These are phyloP conservation scores for Parietichytrium sp. DNA, from an alignment of 108 stramenopile genomes.

Conservation along the genomic window DNA sequence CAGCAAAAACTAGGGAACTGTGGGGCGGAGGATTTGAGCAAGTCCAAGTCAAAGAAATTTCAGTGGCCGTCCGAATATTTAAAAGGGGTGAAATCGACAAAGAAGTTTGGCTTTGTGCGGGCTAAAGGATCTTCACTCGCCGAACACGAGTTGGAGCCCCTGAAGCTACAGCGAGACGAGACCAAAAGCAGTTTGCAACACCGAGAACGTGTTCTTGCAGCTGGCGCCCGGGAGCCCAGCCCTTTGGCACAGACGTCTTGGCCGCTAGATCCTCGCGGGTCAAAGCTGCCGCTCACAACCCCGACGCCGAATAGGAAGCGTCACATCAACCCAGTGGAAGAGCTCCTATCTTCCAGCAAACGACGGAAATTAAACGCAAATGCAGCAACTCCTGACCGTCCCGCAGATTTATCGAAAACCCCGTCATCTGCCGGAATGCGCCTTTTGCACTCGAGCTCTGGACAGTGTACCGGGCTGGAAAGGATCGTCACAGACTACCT, in stretches of 20 bases:
- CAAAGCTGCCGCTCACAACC: no score
- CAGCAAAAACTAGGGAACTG: no score
- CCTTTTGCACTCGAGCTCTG: conserved; percentile 7
- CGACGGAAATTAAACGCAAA: neutral
- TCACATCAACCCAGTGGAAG: neutral
- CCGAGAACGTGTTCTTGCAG: no score
- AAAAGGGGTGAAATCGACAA: neutral
- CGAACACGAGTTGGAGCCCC: no score
- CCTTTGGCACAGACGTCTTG: no score
- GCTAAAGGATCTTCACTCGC: no score
- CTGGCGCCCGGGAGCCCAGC: no score
- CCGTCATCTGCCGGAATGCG: neutral
- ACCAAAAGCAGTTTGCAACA: no score
- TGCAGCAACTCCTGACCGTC: neutral
- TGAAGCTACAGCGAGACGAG: no score
- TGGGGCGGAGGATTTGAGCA: neutral
- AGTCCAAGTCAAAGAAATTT: neutral
- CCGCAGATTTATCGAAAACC: no score
- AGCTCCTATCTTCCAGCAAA: neutral
- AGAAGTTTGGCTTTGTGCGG: no score
- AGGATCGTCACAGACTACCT: conserved; percentile 20
- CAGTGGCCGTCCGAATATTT: neutral
- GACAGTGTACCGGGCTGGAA: neutral
- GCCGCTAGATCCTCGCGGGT: no score
- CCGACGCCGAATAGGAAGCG: conserved; percentile 20